Evolutionary conservation across 2,329 filamentous ascomycete genomes (phyloP).

Genomic region (Phialophora macrospora): DNA sequence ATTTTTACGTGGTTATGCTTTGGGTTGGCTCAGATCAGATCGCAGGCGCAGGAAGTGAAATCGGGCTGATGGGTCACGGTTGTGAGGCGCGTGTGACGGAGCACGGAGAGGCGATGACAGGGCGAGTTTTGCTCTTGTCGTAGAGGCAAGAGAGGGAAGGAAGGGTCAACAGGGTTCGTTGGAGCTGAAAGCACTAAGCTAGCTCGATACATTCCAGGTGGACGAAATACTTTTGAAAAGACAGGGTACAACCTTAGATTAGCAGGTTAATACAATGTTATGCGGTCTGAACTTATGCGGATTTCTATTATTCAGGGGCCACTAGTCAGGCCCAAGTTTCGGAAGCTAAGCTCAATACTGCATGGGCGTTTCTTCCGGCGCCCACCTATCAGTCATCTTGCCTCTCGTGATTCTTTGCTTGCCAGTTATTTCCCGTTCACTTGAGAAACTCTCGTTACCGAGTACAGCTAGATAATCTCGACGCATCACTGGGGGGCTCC

Average conservation of each 20-base stretch:
- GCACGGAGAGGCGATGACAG: conserved; percentile 12
- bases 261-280: fast-evolving
- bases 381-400: conserved; percentile 11
- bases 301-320: background rate
- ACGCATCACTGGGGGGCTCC: background rate
- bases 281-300: background rate
- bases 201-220: background rate
- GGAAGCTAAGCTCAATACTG: background rate
- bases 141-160: background rate
- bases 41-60: conserved; percentile 19
- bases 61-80: conserved; percentile 6
- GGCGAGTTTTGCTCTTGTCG: conserved; percentile 10
- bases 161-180: background rate
- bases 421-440: conserved; percentile 2
- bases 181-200: background rate
- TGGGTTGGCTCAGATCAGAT: conserved; percentile 31
- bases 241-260: fast-evolving
- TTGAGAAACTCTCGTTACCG: conserved; percentile 10
- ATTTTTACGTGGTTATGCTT: conserved; percentile 27
- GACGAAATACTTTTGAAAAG: background rate
- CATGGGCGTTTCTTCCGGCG: background rate
- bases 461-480: conserved; percentile 1
- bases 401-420: conserved; percentile 9
- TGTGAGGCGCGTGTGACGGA: conserved; percentile 21
- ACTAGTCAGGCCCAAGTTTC: conserved; percentile 24